Base-by-base conservation (phyloP, 1,284 basidiomycete genomes). In the Malassezia globosa region DNA sequence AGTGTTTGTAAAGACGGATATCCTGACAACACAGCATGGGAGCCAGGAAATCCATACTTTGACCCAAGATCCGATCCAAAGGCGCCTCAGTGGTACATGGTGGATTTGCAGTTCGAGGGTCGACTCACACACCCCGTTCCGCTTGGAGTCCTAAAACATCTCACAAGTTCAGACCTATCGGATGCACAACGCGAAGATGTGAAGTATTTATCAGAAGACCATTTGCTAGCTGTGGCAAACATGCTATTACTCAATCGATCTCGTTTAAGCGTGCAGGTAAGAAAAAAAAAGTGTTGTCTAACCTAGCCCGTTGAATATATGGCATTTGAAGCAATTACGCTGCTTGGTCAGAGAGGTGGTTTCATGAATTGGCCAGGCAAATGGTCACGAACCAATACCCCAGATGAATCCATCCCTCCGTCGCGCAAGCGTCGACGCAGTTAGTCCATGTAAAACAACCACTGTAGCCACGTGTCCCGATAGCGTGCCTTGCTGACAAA, bases 11-110 rank as follows among this genome's bases (percentile, higher is more conserved):
- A 41, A 22, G 37, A 45, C 5, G 49, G 49, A 16, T 46, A 51
- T 42, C 49, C 43, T 1, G 43, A 51, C 23, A 7, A 23, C 6
- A 42, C 43, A 7, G 49, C 49, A 11, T 51, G 43, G 49, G 44
- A 46, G 2, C 5, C 81, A 10, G 31, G 46, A 2, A 87, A 94
- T 71, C 88, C 89, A 0, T 97, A 96, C 73, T 90, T 80, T 66
- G 90, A 96, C 64, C 66, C 80, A 78, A 92, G 90, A 79, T 81
- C 87, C 0, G 77, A 84, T 45, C 63, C 80, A 61, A 77, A 79
- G 1, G 75, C 79, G 7, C 90, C 90, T 1, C 86, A 80, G 61
- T 96, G 92, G 92, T 92, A 78, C 75, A 92, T 95, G 64, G 73
- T 73, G 36, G 83, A 87, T 61, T 77, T 87, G 27, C 78, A 76